Evolutionary conservation across 768 basidiomycete species (phyloP).

Genomic region (Neoboletus subvelutipes): DNA sequence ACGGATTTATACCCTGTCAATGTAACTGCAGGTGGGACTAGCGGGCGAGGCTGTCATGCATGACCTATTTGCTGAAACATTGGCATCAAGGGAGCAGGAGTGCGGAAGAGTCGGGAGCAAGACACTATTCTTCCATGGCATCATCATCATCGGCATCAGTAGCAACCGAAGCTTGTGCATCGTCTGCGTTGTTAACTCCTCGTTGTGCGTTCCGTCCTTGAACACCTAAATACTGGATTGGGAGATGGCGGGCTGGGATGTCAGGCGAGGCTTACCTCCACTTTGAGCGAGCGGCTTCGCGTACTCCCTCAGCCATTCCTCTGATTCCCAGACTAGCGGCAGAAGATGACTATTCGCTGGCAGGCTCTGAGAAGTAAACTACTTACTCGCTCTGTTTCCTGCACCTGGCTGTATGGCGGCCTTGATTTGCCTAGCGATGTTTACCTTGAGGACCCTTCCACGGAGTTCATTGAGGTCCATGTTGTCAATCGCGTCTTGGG

Average conservation of each 20-base stretch:
- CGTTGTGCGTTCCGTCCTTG: constrained; percentile 48
- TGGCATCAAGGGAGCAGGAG: not conserved
- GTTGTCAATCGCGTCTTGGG: constrained; percentile 97
- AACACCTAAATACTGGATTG: constrained; percentile 40
- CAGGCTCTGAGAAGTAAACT: constrained; percentile 1
- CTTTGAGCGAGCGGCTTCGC: constrained; percentile 75
- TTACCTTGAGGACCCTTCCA: constrained; percentile 77
- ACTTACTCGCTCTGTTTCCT: constrained; percentile 76
- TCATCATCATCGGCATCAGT: constrained; percentile 41
- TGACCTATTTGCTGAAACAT: not conserved
- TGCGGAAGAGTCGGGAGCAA: not conserved
- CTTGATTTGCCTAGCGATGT: constrained; percentile 82
- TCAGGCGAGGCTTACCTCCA: constrained; percentile 51
- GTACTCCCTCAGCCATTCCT: constrained; percentile 87
- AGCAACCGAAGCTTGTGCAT: constrained; percentile 30
- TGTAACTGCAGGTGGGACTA: not conserved
- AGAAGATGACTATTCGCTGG: not conserved
- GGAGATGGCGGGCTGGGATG: constrained; percentile 1
- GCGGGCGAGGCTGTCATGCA: not conserved
- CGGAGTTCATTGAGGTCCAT: constrained; percentile 93
- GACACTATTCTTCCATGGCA: constrained; percentile 66
- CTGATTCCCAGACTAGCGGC: constrained; percentile 86
- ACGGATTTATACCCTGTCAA: not conserved
- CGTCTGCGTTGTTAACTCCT: constrained; percentile 15
- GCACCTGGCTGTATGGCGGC: constrained; percentile 56